Conservation (phyloP, 1,139 yeast species). For the Groenewaldozyma sp. region DNA sequence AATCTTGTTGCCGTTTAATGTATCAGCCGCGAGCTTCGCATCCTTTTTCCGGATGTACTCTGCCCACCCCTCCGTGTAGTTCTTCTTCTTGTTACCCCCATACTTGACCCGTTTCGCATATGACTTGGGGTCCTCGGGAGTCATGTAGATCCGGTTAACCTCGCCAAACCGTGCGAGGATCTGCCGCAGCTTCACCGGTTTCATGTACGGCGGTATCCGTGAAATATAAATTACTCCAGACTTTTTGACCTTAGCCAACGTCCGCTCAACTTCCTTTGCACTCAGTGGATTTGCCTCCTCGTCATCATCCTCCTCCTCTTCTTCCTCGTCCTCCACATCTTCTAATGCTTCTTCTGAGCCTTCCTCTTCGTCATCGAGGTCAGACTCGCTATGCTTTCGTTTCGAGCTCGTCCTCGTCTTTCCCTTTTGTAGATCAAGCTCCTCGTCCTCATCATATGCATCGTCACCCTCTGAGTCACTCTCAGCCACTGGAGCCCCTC, state of each 20-base stretch:
- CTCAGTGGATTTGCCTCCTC: conserved; percentile 23
- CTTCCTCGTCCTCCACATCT: conserved; percentile 1
- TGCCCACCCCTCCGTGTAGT: conserved; percentile 95
- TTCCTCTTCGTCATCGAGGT: conserved; percentile 3
- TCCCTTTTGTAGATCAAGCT: conserved; percentile 1
- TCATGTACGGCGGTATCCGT: conserved; percentile 93
- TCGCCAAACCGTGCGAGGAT: conserved; percentile 74
- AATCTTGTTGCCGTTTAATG: conserved; percentile 77
- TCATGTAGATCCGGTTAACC: conserved; percentile 73
- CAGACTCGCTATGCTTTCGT: conserved; percentile 6
- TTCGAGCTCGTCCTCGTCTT: conserved; percentile 7
- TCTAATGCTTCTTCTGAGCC: background rate
- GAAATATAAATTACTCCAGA: conserved; percentile 92
- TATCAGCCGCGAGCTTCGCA: conserved; percentile 80
- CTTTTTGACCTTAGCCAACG: conserved; percentile 40
- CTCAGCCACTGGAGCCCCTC: background rate
- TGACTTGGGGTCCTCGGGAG: conserved; percentile 68
- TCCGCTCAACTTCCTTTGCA: conserved; percentile 26
- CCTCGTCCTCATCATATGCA: conserved; percentile 2
- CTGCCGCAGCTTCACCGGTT: conserved; percentile 82
- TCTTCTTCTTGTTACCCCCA: conserved; percentile 91
- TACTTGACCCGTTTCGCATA: conserved; percentile 63
- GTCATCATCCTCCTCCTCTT: background rate
- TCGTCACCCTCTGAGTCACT: conserved; percentile 3
- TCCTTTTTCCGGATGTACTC: conserved; percentile 76